Percentiles rank a stretch among this genome's conserved stretches.
phyloP scores from a whole-genome alignment of 768 basidiomycete species.

The Coprinopsis sp. region DNA sequence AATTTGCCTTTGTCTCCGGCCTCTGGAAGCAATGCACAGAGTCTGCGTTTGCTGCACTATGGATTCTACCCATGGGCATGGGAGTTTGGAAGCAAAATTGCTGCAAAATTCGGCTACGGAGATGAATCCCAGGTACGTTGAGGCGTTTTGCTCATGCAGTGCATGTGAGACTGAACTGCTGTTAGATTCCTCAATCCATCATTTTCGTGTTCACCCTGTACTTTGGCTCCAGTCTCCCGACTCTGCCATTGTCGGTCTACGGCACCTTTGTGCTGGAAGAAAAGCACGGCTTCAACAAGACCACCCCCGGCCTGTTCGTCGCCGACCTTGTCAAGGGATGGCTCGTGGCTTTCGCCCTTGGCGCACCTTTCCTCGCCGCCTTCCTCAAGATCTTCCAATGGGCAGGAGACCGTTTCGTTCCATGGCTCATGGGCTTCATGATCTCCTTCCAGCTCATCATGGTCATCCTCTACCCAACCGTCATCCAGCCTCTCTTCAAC shows the following conservation, averaged over 20 bases:
- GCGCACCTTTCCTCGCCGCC: conserved; percentile 79
- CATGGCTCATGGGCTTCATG: conserved; percentile 90
- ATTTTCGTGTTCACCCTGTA: conserved; percentile 67
- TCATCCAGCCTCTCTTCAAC: conserved; percentile 97
- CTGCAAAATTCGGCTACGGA: conserved; percentile 58
- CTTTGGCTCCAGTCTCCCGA: conserved; percentile 59
- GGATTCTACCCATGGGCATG: conserved; percentile 85
- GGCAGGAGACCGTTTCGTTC: conserved; percentile 91
- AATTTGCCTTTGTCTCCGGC: conserved; percentile 70
- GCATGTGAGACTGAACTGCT: background rate
- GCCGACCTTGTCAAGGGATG: conserved; percentile 79
- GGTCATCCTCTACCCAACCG: conserved; percentile 75
- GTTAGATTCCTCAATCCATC: conserved; percentile 80
- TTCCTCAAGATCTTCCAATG: conserved; percentile 89
- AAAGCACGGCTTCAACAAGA: conserved; percentile 97
- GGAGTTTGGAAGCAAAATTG: conserved; percentile 50
- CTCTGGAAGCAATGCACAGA: conserved; percentile 71
- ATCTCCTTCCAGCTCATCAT: conserved; percentile 79
- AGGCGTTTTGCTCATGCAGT: background rate
- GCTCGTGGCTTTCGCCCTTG: conserved; percentile 64
- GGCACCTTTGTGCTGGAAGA: conserved; percentile 93
- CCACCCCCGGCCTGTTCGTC: conserved; percentile 69
- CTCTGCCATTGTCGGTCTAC: conserved; percentile 76
- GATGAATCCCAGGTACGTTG: conserved; percentile 66
- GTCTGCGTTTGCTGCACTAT: conserved; percentile 62